A percentile compares a stretch with the other conserved stretches of the same genome.
These are phyloP conservation scores for Myotisia sp. DNA, from an alignment of 2,329 filamentous ascomycete genomes.

Conservation along the genomic window DNA sequence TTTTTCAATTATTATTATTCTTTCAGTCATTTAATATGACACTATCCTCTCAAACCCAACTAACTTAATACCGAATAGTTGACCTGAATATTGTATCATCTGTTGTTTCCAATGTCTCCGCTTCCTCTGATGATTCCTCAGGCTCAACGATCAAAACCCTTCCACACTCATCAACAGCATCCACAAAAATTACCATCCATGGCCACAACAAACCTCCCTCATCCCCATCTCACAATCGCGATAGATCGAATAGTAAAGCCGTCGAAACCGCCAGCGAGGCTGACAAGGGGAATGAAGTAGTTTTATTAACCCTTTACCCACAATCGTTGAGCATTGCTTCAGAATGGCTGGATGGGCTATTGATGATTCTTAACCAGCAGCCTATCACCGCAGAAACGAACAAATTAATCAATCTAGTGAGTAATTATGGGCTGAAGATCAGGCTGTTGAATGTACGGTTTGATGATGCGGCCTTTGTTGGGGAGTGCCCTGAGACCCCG, in stretches of 20 bases:
- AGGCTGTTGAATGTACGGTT: constrained; percentile 78
- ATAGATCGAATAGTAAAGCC: constrained; percentile 11
- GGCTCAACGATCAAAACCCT: constrained; percentile 35
- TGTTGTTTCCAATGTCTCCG: constrained; percentile 82
- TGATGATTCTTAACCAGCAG: constrained; percentile 89
- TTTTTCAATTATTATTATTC: background rate
- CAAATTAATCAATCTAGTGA: constrained; percentile 71
- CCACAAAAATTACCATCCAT: constrained; percentile 83
- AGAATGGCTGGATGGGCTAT: constrained; percentile 88
- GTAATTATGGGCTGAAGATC: constrained; percentile 86
- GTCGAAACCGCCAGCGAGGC: constrained; percentile 9
- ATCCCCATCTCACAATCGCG: constrained; percentile 10
- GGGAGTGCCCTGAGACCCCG: constrained; percentile 63
- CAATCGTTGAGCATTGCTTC: constrained; percentile 69
- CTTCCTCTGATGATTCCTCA: constrained; percentile 39
- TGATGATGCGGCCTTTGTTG: constrained; percentile 57
- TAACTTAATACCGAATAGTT: constrained; percentile 33
- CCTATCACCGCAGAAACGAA: constrained; percentile 96
- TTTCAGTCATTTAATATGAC: too few species aligned
- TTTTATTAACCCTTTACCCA: constrained; percentile 72
- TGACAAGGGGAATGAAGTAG: constrained; percentile 44
- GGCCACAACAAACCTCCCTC: constrained; percentile 41
- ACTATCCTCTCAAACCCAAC: too few species aligned
- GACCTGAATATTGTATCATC: constrained; percentile 80
- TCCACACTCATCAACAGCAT: constrained; percentile 22